Percentiles rank a stretch among this genome's conserved stretches.
Evolutionary conservation across 2,329 filamentous ascomycete genomes (phyloP).

Genomic region (Fusarium pseudocircinatum): DNA sequence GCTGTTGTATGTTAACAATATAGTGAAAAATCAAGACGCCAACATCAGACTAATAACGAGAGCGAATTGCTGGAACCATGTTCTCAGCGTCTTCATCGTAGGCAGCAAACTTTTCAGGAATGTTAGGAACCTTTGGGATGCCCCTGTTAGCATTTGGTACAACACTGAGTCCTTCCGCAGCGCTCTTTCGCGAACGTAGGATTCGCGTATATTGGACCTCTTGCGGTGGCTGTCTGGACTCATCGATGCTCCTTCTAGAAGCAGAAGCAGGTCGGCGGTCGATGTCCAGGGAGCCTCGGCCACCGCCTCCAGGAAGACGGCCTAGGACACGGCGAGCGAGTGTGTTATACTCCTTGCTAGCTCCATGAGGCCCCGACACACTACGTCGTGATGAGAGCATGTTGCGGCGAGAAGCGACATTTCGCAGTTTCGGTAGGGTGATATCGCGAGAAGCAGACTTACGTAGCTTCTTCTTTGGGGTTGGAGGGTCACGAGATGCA

Average conservation of each 20-base stretch:
- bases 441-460: slow-evolving; percentile 60
- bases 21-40: not conserved
- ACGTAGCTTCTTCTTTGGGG: slow-evolving; percentile 61
- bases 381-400: slow-evolving; percentile 42
- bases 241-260: slow-evolving; percentile 33
- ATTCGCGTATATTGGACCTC: slow-evolving; percentile 39
- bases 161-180: slow-evolving; percentile 49
- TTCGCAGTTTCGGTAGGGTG: slow-evolving; percentile 47
- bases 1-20: slow-evolving; percentile 14
- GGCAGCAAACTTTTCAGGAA: slow-evolving; percentile 54
- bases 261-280: slow-evolving; percentile 25
- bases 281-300: slow-evolving; percentile 26
- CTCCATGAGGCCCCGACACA: slow-evolving; percentile 39
- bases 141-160: slow-evolving; percentile 59
- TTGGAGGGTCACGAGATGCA: slow-evolving; percentile 32
- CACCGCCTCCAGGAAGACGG: slow-evolving; percentile 35
- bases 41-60: slow-evolving; percentile 37
- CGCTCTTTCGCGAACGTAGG: slow-evolving; percentile 40
- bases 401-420: slow-evolving; percentile 39
- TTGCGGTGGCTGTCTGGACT: slow-evolving; percentile 23
- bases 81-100: slow-evolving; percentile 50
- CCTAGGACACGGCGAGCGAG: slow-evolving; percentile 42
- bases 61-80: slow-evolving; percentile 44
- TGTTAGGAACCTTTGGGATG: slow-evolving; percentile 56
- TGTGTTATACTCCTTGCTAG: slow-evolving; percentile 36